Percentiles rank a stretch among this genome's conserved stretches.
Conservation (phyloP, 306 rosid species). For the Dicorynia guianensis region DNA sequence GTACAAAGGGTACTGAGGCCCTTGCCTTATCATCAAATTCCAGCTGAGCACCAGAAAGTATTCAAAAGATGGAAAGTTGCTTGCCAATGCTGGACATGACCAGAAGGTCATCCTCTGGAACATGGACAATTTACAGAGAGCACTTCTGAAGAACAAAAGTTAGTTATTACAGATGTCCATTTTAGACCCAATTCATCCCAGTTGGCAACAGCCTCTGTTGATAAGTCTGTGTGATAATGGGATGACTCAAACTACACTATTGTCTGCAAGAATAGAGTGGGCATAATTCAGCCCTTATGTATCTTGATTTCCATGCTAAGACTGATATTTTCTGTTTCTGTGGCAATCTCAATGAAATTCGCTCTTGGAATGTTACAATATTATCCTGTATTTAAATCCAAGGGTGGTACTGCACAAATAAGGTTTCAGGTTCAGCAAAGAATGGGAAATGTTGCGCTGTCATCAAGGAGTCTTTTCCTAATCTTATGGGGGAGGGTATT, state of each 20-base stretch:
- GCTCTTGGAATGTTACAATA: constrained; percentile 51
- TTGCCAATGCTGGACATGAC: constrained; percentile 95
- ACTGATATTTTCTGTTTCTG: constrained; percentile 63
- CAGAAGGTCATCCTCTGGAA: constrained; percentile 70
- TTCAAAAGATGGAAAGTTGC: constrained; percentile 82
- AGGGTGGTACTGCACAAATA: constrained; percentile 59
- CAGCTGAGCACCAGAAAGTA: constrained; percentile 71
- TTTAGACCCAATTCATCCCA: constrained; percentile 66
- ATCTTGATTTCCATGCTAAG: constrained; percentile 68
- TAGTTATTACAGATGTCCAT: constrained; percentile 57
- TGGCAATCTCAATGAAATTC: constrained; percentile 53
- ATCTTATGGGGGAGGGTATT: too few species aligned
- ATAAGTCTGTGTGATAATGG: constrained; percentile 65
- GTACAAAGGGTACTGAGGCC: constrained; percentile 79
- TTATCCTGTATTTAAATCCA: constrained; percentile 45
- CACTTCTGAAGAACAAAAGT: constrained; percentile 61
- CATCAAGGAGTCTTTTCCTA: too few species aligned
- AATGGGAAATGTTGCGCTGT: constrained; percentile 31
- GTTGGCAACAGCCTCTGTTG: constrained; percentile 58
- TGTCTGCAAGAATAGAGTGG: constrained; percentile 54
- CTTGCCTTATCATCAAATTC: constrained; percentile 75
- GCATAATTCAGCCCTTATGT: constrained; percentile 51
- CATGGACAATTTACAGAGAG: constrained; percentile 54
- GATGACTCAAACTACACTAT: constrained; percentile 54
- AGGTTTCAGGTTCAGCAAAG: constrained; percentile 67